phyloP scores from a whole-genome alignment of 1,284 basidiomycete genomes.

The Sporisorium iseilematis-ciliati region DNA sequence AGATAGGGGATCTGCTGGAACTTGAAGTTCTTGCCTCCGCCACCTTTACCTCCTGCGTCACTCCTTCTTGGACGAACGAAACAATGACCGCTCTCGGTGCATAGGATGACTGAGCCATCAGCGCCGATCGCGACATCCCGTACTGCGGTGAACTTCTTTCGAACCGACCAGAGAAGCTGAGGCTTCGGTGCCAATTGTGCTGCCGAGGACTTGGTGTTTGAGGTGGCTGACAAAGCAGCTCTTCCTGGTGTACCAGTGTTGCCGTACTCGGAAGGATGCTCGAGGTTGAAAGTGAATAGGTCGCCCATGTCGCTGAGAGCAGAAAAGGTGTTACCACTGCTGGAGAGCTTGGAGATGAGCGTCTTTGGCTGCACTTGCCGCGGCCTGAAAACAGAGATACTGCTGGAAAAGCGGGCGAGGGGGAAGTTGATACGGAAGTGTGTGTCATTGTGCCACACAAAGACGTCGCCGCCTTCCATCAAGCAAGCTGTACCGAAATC shows the following conservation, averaged over 20 bases:
- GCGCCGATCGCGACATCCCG: slow-evolving; percentile 88
- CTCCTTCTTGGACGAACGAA: slow-evolving; percentile 74
- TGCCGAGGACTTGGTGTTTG: slow-evolving; percentile 25
- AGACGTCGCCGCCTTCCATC: slow-evolving; percentile 81
- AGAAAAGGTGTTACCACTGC: slow-evolving; percentile 84
- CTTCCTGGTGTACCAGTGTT: slow-evolving; percentile 19
- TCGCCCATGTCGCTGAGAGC: slow-evolving; percentile 89
- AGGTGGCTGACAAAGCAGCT: slow-evolving; percentile 9
- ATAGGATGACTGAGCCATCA: slow-evolving; percentile 89
- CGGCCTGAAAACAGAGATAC: slow-evolving; percentile 75
- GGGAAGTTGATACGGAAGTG: slow-evolving; percentile 77
- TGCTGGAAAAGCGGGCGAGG: slow-evolving; percentile 62
- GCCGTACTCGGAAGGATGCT: slow-evolving; percentile 65
- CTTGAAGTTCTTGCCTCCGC: slow-evolving; percentile 70
- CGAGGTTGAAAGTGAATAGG: slow-evolving; percentile 83
- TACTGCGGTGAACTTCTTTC: slow-evolving; percentile 83
- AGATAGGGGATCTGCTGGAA: slow-evolving; percentile 85
- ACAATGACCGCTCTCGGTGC: slow-evolving; percentile 93
- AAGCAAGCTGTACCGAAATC: slow-evolving; percentile 85
- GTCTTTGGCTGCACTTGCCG: slow-evolving; percentile 63
- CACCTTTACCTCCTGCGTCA: slow-evolving; percentile 42
- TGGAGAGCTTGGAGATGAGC: slow-evolving; percentile 83
- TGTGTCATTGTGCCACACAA: slow-evolving; percentile 84
- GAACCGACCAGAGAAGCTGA: slow-evolving; percentile 89
- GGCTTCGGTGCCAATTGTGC: slow-evolving; percentile 74